Evolutionary conservation across 495 filamentous ascomycete genomes (phyloP).

Genomic region (Penicillium tannophilum): DNA sequence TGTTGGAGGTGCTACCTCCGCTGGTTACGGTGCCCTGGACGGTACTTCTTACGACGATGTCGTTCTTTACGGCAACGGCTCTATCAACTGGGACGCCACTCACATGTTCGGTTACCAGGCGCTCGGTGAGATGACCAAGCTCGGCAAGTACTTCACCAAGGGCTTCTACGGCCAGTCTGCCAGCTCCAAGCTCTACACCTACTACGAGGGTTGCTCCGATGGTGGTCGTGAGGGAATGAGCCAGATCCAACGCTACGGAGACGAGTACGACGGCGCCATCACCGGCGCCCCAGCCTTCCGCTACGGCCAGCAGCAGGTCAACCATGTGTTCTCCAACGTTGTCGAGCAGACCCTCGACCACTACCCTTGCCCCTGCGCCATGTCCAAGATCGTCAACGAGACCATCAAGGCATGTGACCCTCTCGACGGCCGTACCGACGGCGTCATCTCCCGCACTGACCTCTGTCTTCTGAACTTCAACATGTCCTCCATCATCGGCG

Average conservation of each 20-base stretch:
- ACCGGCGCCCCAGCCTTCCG: conserved; percentile 57
- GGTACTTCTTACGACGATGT: conserved; percentile 38
- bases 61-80: conserved; percentile 39
- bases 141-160: conserved; percentile 36
- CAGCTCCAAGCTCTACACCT: conserved; percentile 37
- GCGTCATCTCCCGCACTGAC: conserved; percentile 54
- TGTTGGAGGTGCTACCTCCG: conserved; percentile 37
- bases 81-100: conserved; percentile 47
- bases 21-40: conserved; percentile 41
- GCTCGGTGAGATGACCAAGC: conserved; percentile 39
- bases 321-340: conserved; percentile 46
- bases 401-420: conserved; percentile 55
- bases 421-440: conserved; percentile 54
- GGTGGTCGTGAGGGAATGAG: conserved; percentile 46
- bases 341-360: conserved; percentile 52
- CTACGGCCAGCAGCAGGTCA: conserved; percentile 51
- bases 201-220: conserved; percentile 44
- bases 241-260: conserved; percentile 54
- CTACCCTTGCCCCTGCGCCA: conserved; percentile 54
- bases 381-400: conserved; percentile 51
- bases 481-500: conserved; percentile 46
- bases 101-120: conserved; percentile 50
- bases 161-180: conserved; percentile 36
- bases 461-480: conserved; percentile 53
- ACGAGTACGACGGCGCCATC: conserved; percentile 53